phyloP scores from a whole-genome alignment of 352 stramenopile species.

The Thraustochytrium sp. region DNA sequence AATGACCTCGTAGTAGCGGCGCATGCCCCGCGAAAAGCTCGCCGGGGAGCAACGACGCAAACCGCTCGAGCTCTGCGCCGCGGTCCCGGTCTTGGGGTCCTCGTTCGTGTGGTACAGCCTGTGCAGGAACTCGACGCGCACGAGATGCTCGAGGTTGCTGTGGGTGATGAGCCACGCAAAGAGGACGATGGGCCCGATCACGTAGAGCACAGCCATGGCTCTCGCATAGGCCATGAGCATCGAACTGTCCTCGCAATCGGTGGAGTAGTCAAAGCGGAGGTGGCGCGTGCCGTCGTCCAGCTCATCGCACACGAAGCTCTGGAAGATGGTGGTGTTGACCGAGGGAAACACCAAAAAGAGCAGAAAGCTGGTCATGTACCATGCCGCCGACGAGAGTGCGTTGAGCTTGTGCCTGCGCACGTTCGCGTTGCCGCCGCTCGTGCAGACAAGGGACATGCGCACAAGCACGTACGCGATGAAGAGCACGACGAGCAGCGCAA shows the following conservation, averaged over 20 bases:
- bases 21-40: too few relatives aligned
- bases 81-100: too few relatives aligned
- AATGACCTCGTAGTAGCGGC: background rate
- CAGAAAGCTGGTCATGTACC: background rate
- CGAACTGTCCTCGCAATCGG: background rate
- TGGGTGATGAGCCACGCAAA: too few relatives aligned
- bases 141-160: too few relatives aligned
- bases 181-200: too few relatives aligned
- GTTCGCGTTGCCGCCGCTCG: background rate
- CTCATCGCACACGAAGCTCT: slow-evolving; percentile 10
- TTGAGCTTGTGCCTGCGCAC: background rate
- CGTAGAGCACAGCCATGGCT: too few relatives aligned
- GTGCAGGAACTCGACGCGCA: too few relatives aligned
- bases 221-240: too few relatives aligned
- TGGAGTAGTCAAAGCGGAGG: background rate
- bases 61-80: too few relatives aligned
- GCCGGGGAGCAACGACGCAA: too few relatives aligned
- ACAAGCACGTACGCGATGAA: background rate
- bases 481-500: background rate
- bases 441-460: background rate
- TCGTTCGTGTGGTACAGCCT: too few relatives aligned
- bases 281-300: background rate
- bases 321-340: background rate
- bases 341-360: background rate
- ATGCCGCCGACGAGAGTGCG: background rate